Conservation (phyloP, 1,284 basidiomycete genomes). For the Austroboletus rostrupii region DNA sequence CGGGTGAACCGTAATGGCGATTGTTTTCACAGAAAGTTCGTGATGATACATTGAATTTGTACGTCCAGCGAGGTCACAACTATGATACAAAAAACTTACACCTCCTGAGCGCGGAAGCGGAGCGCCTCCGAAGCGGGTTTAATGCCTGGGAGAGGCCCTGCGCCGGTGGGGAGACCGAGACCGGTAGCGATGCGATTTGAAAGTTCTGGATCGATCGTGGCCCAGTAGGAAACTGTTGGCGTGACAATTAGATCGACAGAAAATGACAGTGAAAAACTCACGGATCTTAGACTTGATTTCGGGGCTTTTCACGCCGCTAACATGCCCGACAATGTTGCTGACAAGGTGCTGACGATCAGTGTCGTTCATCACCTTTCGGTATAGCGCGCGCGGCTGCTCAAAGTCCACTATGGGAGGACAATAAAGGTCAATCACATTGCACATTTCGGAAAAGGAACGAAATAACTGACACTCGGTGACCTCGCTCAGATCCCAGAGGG, state of each 20-base stretch:
- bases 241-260: constrained; percentile 2
- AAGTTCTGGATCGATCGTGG: constrained; percentile 69
- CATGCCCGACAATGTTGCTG: constrained; percentile 74
- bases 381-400: constrained; percentile 83
- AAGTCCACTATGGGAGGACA: constrained; percentile 66
- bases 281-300: constrained; percentile 68
- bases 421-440: constrained; percentile 2
- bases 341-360: constrained; percentile 67
- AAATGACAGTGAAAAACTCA: constrained; percentile 35
- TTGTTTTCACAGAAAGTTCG: too few species aligned
- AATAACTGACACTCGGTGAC: constrained; percentile 72
- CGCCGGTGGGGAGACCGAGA: constrained; percentile 53
- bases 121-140: constrained; percentile 59
- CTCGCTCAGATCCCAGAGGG: constrained; percentile 71
- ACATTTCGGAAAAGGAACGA: not conserved
- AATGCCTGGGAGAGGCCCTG: constrained; percentile 54
- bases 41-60: too few species aligned
- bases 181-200: constrained; percentile 73
- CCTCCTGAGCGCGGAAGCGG: constrained; percentile 40
- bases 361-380: constrained; percentile 74
- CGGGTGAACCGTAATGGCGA: too few species aligned
- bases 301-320: constrained; percentile 60
- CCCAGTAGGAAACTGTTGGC: constrained; percentile 70
- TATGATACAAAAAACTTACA: not conserved
- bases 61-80: too few species aligned